Evolutionary conservation across 345 rosid species (phyloP), one percentile per base, ranked within the genome.

Genomic region (Abelmoschus esculentus): DNA sequence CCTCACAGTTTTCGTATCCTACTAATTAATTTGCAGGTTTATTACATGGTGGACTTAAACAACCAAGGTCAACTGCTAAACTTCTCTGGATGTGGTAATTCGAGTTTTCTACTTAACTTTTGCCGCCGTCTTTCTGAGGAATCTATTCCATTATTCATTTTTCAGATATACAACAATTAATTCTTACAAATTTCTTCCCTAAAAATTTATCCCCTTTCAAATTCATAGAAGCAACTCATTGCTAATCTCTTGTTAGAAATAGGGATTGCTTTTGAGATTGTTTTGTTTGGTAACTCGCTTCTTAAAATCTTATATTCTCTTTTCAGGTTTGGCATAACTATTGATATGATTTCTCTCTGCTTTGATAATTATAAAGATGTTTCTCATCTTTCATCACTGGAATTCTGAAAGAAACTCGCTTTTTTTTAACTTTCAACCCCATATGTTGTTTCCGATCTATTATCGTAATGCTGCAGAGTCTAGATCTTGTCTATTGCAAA

Each of bases 81-180:
- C 83, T 93, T 80, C 77, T 80, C 91, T 69, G 98, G 98, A 75
- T 93, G 97, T 66, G 98, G 98, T 93, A 93, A 79, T 73, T 72
- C 14, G 10, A 57, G 47, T 59, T 57, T 70, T 60, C 49, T 73
- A 31, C 34, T 57, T 64, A 6, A 59, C 52, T 53, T 55, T 12
- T 66, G 66, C 31, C 34, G 12, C 32, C 0, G 22, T 17, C 53
- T 67, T 53, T 22, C 10, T 7, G 7, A 49, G 12, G 44, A 61
- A 15, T 22, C 40, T 62, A 47, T 68, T 56, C 40, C 34, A 28
- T 47, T 66, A 47, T 66, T 46, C 14, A 5, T 47, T 53, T 47
- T 19, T 26, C 32, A 66, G 56, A 47, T 66, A 6, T 66, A 26
- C 5, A 28, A 15, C 57, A 28, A 40, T 47, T 28, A 13, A 46